These are phyloP conservation scores for Leccinum subrobustum DNA, from an alignment of 1,284 basidiomycete genomes.

Conservation along the genomic window DNA sequence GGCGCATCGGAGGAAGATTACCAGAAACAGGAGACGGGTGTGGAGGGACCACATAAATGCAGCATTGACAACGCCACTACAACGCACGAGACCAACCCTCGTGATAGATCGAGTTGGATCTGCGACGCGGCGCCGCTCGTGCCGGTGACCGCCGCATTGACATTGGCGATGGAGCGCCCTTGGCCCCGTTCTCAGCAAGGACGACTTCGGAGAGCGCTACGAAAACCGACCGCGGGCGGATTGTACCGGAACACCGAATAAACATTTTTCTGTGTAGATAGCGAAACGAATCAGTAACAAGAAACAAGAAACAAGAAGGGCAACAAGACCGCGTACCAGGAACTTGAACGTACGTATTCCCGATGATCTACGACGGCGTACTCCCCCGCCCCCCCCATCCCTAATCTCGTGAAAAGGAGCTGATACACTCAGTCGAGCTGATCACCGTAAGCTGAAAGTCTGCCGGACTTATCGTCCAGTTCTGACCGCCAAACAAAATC, in stretches of 20 bases:
- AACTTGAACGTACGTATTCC: conserved; percentile 43
- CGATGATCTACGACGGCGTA: conserved; percentile 45
- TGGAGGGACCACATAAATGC: neutral
- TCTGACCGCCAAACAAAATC: conserved; percentile 47
- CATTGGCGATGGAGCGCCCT: conserved; percentile 32
- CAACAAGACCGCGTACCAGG: conserved; percentile 29
- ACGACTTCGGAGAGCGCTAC: conserved; percentile 39
- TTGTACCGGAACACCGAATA: conserved; percentile 53
- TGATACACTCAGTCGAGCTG: conserved; percentile 41
- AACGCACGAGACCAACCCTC: neutral
- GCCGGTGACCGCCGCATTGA: conserved; percentile 21
- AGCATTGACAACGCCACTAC: neutral
- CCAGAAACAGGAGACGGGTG: neutral
- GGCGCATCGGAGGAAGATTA: neutral
- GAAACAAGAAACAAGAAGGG: neutral
- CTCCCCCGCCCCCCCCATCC: conserved; percentile 21
- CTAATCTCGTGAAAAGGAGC: conserved; percentile 46
- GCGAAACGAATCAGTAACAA: neutral
- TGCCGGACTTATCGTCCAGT: conserved; percentile 42
- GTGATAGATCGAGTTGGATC: neutral
- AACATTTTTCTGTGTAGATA: conserved; percentile 46
- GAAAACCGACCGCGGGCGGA: conserved; percentile 51
- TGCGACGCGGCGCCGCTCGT: neutral
- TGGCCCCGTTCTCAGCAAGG: conserved; percentile 31
- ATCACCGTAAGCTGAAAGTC: conserved; percentile 45